Evolutionary conservation across 148 eudicot genomes (phyloP).

Genomic region (Fagopyrum tataricum): DNA sequence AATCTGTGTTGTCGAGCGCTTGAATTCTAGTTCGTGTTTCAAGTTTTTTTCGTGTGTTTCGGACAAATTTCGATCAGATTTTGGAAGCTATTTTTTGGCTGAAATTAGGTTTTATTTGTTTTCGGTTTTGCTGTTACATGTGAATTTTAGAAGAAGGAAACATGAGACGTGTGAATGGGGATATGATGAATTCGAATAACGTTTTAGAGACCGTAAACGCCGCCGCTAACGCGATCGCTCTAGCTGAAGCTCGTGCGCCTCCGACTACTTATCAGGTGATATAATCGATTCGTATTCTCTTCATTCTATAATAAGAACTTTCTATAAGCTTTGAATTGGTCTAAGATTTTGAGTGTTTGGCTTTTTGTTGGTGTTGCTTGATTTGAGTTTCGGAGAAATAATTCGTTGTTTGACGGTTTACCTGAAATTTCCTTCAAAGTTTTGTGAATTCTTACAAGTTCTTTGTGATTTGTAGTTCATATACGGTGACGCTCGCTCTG

Average conservation of each 20-base stretch:
- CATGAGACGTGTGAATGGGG: constrained; percentile 25
- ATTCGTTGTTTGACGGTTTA: background rate
- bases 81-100: background rate
- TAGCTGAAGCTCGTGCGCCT: constrained; percentile 58
- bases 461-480: background rate
- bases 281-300: background rate
- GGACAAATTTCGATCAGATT: background rate
- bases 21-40: background rate
- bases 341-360: background rate
- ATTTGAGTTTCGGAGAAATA: background rate
- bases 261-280: constrained; percentile 53
- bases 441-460: background rate
- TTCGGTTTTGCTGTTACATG: background rate
- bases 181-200: constrained; percentile 42
- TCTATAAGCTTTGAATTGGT: constrained; percentile 1
- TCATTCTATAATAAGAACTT: background rate
- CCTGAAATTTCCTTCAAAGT: background rate
- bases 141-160: background rate
- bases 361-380: background rate
- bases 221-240: constrained; percentile 78
- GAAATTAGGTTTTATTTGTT: constrained; percentile 7
- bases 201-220: constrained; percentile 81
- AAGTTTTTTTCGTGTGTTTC: background rate
- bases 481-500: background rate
- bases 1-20: background rate